A percentile compares a stretch with the other conserved stretches of the same genome.
Conservation (phyloP, 257 asterid species). For the Lithospermum erythrorhizon region DNA sequence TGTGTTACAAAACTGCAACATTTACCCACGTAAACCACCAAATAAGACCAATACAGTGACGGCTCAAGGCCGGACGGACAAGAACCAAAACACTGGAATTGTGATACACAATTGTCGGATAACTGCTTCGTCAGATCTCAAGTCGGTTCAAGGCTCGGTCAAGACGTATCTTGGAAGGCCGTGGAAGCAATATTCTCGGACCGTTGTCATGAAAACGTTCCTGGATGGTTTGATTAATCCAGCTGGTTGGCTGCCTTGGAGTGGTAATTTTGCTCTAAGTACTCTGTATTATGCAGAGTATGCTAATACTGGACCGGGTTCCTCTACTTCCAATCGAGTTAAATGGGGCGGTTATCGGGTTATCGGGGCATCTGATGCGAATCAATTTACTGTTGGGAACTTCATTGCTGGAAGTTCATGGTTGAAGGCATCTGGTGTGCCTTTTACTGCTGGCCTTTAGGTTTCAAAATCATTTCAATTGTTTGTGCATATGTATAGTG, state of each 20-base stretch:
- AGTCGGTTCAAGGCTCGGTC: conserved; percentile 42
- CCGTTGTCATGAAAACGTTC: conserved; percentile 51
- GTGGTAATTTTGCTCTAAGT: conserved; percentile 56
- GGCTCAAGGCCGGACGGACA: conserved; percentile 79
- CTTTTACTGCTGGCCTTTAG: conserved; percentile 61
- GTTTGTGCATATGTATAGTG: not conserved
- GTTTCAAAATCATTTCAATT: not conserved
- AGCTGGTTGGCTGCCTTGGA: conserved; percentile 88
- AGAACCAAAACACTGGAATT: conserved; percentile 77
- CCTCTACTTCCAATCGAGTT: conserved; percentile 55
- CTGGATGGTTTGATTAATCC: conserved; percentile 53
- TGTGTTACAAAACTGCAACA: conserved; percentile 68
- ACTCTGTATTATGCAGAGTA: conserved; percentile 83
- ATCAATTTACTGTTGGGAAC: conserved; percentile 46
- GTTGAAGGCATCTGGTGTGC: conserved; percentile 62
- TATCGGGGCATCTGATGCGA: conserved; percentile 55
- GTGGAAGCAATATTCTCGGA: conserved; percentile 64
- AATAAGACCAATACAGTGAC: conserved; percentile 55
- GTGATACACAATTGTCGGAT: conserved; percentile 51
- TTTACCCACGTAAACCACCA: conserved; percentile 61
- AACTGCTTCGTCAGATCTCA: conserved; percentile 49
- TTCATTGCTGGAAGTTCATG: conserved; percentile 67
- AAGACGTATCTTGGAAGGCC: conserved; percentile 80
- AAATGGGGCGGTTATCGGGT: conserved; percentile 72
- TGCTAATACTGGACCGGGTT: conserved; percentile 73